Evolutionary conservation across 805 yeast species (phyloP).

Genomic region (Kluyveromyces aestuarii): DNA sequence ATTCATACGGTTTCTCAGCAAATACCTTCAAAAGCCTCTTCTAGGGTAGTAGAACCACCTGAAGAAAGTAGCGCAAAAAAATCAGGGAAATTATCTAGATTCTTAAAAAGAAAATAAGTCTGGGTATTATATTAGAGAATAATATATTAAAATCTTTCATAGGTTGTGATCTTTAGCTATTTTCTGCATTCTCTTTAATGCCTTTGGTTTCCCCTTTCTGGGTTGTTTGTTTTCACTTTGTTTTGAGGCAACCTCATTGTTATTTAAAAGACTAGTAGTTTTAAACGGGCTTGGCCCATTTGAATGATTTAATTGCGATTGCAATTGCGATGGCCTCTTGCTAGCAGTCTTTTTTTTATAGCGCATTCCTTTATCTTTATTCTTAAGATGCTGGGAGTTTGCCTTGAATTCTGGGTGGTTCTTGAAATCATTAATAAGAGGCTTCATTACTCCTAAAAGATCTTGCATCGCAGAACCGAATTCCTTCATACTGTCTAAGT

Average conservation of each 20-base stretch:
- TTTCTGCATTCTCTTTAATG: slow-evolving; percentile 20
- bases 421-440: neutral
- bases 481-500: neutral
- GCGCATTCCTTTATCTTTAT: neutral
- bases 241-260: neutral
- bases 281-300: neutral
- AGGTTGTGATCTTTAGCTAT: slow-evolving; percentile 21
- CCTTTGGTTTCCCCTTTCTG: slow-evolving; percentile 14
- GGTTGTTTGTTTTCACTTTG: neutral
- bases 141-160: neutral
- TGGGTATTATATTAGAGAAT: too few species aligned
- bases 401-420: neutral
- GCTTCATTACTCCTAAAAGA: slow-evolving; percentile 1
- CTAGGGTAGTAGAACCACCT: slow-evolving; percentile 10
- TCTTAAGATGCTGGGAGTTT: neutral
- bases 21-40: slow-evolving; percentile 10
- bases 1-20: slow-evolving; percentile 10
- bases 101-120: slow-evolving; percentile 30
- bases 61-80: slow-evolving; percentile 34
- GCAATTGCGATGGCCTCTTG: neutral
- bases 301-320: neutral
- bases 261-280: too few species aligned
- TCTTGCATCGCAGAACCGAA: neutral
- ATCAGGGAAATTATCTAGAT: slow-evolving; percentile 37
- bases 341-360: neutral